Base-by-base conservation (phyloP, 345 rosid species). In the Pistacia integerrima region DNA sequence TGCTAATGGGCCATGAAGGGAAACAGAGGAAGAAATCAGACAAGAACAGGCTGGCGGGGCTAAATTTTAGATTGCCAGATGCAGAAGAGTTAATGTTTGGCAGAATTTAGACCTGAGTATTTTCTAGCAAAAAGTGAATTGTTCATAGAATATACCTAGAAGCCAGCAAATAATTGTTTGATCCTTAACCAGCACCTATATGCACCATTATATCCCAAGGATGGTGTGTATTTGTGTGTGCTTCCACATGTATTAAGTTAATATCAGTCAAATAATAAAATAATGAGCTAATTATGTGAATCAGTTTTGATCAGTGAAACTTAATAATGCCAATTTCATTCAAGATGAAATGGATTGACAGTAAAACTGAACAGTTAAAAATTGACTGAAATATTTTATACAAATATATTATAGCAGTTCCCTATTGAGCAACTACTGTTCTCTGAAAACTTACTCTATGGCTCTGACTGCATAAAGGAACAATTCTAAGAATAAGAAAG, bases 221-320 rank as follows among this genome's bases (percentile, higher is more conserved):
- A 63, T 46, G 16, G 51, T 64, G 48, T 28, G 35, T n/a, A 49
- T 35, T 56, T 56, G 11, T 56, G 30, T 35, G 13, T 69, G 41
- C 41, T 20, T 67, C 56, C 56, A 49, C 25, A 11, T 49, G 10
- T 25, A 49, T 54, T 13, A 35, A 17, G 57, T 62, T 49, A 76
- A 35, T 35, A 61, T 25, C 69, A n/a, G 58, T 63, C 44, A 14
- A 70, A 76, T 61, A 51, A 69, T 49, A 22, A 10, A 22, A 14
- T 13, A 18, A 30, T 61, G 12, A 18, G 54, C 10, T 69, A 69
- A 58, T 59, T 58, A 44, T 63, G 54, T 11, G 8, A 22, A 22
- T 22, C 44, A 5, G 5, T 63, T 55, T 52, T 18, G 17, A 59
- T 38, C 66, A 17, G 13, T 22, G 33, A 13, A 52, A 69, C 25